Base-by-base conservation (phyloP, 257 asterid genomes). In the Gentiana macrophylla region DNA sequence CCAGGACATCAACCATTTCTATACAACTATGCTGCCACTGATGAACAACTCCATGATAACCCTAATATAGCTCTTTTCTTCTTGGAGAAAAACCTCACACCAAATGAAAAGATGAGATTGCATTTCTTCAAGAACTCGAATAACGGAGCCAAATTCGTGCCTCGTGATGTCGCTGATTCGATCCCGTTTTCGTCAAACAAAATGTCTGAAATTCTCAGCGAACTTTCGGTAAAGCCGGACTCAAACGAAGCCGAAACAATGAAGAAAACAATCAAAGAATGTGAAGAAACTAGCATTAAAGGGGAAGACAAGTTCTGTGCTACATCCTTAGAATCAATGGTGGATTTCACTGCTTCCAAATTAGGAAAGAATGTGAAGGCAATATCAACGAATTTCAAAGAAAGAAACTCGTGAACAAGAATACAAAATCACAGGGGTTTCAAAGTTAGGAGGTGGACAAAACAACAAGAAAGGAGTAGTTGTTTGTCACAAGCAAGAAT, bases 271-370 rank as follows among this genome's bases (percentile, higher is more conserved):
- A 62, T 91, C 3, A 38, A 61, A 44, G 92, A 80, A 51, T 91
- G 98, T 51, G 90, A 91, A 76, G 71, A 69, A 46, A 71, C 62
- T 2, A 77, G 73, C 0, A 50, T 75, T 1, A 50, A 58, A 58
- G 90, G 86, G 5, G 94, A 91, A 50, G 92, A 83, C 63, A 83
- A 79, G 43, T 52, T 74, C 0, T 87, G 98, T 38, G 86, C 93
- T 3, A 87, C 98, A 50, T 87, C 95, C 10, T 35, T 91, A 57
- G 93, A 91, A 57, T 77, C 98, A 56, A 91, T 87, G 97, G 59
- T 91, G 0, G 94, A 87, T 64, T 91, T 82, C 80, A 72, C 67
- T 69, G 68, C 76, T 12, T 79, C 85, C 50, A 79, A 73, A 59
- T 50, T 85, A 3, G 98, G 97, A 2, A 72, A 64, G 12, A 70